Conservation (phyloP, 306 rosid genomes). For the Acmispon strigosus region DNA sequence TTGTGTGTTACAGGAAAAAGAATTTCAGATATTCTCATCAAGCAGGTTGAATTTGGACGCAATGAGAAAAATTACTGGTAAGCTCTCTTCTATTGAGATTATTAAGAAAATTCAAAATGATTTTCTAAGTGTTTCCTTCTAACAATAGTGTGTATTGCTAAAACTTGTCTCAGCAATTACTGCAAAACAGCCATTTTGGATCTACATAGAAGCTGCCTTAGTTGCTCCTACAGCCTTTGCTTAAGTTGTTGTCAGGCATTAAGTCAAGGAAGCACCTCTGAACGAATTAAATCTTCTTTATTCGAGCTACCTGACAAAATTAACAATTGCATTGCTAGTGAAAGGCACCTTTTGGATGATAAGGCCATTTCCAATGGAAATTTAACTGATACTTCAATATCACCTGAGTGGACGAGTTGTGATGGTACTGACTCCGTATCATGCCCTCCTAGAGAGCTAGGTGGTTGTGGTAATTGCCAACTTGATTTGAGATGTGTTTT, state of each 20-base stretch:
- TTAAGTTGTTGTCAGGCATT: constrained; percentile 59
- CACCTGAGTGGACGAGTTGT: constrained; percentile 36
- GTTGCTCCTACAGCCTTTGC: constrained; percentile 83
- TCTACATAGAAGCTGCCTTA: constrained; percentile 90
- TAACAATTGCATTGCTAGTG: constrained; percentile 29
- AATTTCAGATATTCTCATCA: constrained; percentile 57
- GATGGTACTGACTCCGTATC: constrained; percentile 34
- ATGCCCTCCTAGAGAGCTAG: constrained; percentile 60
- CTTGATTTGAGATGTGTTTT: constrained; percentile 78
- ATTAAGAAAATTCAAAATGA: constrained; percentile 2
- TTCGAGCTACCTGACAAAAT: constrained; percentile 30
- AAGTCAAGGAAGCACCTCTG: constrained; percentile 37
- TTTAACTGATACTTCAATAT: constrained; percentile 31
- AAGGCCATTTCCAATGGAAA: constrained; percentile 32
- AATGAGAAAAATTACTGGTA: constrained; percentile 57
- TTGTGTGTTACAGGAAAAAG: constrained; percentile 49
- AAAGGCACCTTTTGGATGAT: constrained; percentile 29
- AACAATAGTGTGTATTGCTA: constrained; percentile 15
- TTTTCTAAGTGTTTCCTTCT: constrained; percentile 20
- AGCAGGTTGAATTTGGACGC: constrained; percentile 53
- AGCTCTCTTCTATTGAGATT: constrained; percentile 11
- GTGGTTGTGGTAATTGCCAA: constrained; percentile 63
- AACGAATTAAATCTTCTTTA: constrained; percentile 23
- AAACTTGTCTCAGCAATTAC: constrained; percentile 59
- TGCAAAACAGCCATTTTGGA: constrained; percentile 71